Conservation (phyloP, 2,329 filamentous ascomycete genomes). For the Ceratocystis smalleyi region DNA sequence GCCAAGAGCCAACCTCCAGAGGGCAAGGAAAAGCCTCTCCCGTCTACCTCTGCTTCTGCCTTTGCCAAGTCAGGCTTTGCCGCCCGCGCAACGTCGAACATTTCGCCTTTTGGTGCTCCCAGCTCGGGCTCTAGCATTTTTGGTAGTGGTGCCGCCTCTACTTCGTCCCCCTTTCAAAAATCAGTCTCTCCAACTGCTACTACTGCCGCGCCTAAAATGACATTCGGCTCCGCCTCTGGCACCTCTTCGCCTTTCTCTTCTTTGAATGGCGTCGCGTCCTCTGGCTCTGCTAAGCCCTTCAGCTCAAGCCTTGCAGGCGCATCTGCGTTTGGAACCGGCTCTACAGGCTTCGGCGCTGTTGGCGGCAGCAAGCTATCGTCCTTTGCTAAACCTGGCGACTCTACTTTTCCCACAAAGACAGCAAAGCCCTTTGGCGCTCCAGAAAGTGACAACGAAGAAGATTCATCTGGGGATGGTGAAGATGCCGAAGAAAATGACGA, state of each 20-base stretch:
- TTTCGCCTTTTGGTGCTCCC: conserved; percentile 47
- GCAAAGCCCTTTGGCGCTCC: conserved; percentile 64
- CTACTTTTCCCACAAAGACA: conserved; percentile 39
- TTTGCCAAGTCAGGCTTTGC: conserved; percentile 56
- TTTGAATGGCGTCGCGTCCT: conserved; percentile 20
- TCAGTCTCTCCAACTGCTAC: neutral
- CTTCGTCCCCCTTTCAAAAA: conserved; percentile 23
- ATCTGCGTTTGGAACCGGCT: conserved; percentile 29
- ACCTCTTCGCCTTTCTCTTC: conserved; percentile 33
- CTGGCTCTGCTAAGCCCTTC: conserved; percentile 31
- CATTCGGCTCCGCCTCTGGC: conserved; percentile 29
- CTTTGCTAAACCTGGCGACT: conserved; percentile 49
- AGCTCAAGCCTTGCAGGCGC: conserved; percentile 27
- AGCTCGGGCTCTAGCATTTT: conserved; percentile 23
- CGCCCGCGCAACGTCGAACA: conserved; percentile 43
- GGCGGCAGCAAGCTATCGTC: conserved; percentile 25
- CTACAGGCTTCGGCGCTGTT: conserved; percentile 49
- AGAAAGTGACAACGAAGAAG: conserved; percentile 45
- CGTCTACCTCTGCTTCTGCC: conserved; percentile 38
- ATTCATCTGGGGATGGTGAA: conserved; percentile 26
- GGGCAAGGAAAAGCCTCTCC: conserved; percentile 22
- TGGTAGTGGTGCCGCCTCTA: conserved; percentile 20
- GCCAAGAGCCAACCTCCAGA: conserved; percentile 16
- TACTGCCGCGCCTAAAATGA: conserved; percentile 29
- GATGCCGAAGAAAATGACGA: conserved; percentile 34